Conservation (phyloP, 2,329 filamentous ascomycete genomes). For the Hirsutella rhossiliensis region DNA sequence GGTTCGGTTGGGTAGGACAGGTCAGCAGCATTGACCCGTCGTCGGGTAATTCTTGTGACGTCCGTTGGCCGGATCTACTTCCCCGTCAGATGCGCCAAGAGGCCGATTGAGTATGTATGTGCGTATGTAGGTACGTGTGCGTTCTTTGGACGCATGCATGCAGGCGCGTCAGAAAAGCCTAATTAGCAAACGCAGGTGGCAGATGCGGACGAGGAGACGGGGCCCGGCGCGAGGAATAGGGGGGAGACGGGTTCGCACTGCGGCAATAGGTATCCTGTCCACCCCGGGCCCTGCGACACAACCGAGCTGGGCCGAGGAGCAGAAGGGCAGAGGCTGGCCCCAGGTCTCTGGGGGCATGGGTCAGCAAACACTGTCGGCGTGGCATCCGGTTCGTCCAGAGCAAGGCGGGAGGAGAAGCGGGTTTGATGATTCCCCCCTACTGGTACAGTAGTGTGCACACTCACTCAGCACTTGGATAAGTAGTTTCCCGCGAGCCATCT, state of each 20-base stretch:
- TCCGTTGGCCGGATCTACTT: background rate
- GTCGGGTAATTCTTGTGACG: background rate
- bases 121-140: too few species aligned
- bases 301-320: too few species aligned
- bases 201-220: too few species aligned
- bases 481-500: background rate
- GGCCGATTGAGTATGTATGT: background rate
- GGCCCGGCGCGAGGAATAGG: too few species aligned
- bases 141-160: background rate
- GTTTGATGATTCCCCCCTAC: background rate
- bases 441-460: background rate
- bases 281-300: too few species aligned
- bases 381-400: background rate
- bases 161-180: background rate
- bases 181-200: too few species aligned
- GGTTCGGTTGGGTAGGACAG: background rate
- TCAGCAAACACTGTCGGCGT: background rate
- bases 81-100: background rate
- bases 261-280: too few species aligned
- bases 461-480: background rate
- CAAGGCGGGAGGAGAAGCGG: background rate
- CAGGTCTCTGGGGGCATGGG: background rate
- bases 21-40: too few species aligned
- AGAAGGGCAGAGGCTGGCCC: background rate
- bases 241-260: too few species aligned